Evolutionary conservation across 306 rosid genomes (phyloP).

Genomic region (Cucurbita maxima): DNA sequence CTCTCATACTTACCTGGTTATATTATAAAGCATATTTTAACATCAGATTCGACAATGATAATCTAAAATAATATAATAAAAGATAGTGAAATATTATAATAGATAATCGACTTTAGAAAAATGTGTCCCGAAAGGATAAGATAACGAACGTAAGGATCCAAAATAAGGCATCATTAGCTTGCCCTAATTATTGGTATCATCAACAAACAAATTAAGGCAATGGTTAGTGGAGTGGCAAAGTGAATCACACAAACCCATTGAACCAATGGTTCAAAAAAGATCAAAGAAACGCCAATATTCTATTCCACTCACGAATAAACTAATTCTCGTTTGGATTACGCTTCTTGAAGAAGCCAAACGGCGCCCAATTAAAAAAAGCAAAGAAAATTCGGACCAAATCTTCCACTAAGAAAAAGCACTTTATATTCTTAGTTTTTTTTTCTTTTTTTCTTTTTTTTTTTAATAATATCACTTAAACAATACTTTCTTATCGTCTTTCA

Average conservation of each 20-base stretch:
- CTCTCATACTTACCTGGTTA: no score
- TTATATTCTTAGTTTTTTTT: not conserved
- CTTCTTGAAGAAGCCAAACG: conserved; percentile 41
- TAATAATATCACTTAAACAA: no score
- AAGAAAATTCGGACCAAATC: not conserved
- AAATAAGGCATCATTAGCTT: not conserved
- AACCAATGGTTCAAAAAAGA: not conserved
- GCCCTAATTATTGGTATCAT: not conserved
- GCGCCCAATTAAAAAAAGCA: conserved; percentile 19
- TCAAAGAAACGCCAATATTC: conserved; percentile 4
- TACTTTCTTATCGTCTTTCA: no score
- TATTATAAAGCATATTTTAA: no score
- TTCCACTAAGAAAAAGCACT: not conserved
- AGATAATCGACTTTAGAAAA: not conserved
- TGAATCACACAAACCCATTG: not conserved
- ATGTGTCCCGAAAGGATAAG: not conserved
- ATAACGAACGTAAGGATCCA: not conserved
- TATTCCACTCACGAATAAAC: conserved; percentile 23
- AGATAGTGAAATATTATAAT: not conserved
- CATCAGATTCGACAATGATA: not conserved
- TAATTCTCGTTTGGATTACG: conserved; percentile 29
- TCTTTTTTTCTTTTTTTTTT: no score
- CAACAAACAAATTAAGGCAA: not conserved
- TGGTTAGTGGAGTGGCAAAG: conserved; percentile 1
- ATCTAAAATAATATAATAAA: not conserved